Evolutionary conservation across 805 yeast genomes (phyloP), one percentile per base, ranked within the genome.

Genomic region (Candida yuanshanica): DNA sequence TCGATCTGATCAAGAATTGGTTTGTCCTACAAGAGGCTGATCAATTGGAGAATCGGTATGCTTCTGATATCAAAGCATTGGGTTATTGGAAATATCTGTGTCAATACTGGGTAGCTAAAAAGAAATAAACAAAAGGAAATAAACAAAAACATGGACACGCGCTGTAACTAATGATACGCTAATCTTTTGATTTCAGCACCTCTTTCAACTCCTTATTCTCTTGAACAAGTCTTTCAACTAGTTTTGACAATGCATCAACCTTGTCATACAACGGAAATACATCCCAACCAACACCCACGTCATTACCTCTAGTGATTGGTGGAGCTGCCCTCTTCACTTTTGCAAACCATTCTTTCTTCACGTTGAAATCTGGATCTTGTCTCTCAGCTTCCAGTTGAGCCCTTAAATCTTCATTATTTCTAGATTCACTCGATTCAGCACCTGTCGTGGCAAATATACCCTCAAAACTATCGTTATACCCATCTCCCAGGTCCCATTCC

Each of bases 401-500:
- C 39, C 68, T 60, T 22, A 80, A 46, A 9, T 66, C 62, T 32
- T 66, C 66, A 16, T 69, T 59, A 5, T 67, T 60, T 22, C 59
- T 55, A 16, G 55, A 52, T 5, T 52, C 56, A 10, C 59, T 46
- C 2, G 47, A 44, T 3, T 51, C 54, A 16, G 56, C 49, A 4
- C 56, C 56, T 3, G 53, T 54, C 21, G 50, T 41, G 16, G 58
- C 53, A 35, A 63, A 57, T 5, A 63, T 36, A 5, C 59, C 62
- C n/a, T 56, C 60, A 18, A 50, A 57, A 14, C 53, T 48, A 33
- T 65, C 71, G 24, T 64, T 61, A 41, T 64, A 86, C 0, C 95
- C 95, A 60, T 86, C 95, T 7, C 82, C 74, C 50, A 87, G 67
- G 48, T 83, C 87, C 95, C 95, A 87, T 52, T 82, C 90, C 7